Percentiles rank a stretch among this genome's conserved stretches.
phyloP scores from a whole-genome alignment of 805 yeast species.

The Saturnispora mendoncae region DNA sequence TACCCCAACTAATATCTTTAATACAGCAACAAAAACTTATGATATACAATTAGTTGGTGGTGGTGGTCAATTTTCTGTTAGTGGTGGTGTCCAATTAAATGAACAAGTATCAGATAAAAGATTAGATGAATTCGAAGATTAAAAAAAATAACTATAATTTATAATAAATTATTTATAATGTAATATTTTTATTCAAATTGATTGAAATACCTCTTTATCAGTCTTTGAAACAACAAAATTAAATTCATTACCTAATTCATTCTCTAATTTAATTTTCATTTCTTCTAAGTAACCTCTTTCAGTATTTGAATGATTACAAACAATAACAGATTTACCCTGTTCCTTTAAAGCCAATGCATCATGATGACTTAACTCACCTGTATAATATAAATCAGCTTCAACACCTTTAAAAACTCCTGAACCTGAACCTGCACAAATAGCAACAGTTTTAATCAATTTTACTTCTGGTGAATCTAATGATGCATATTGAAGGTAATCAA shows the following conservation, averaged over 20 bases:
- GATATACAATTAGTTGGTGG: slow-evolving; percentile 71
- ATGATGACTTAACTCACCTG: slow-evolving; percentile 95
- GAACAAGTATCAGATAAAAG: slow-evolving; percentile 46
- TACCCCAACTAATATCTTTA: slow-evolving; percentile 78
- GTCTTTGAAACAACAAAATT: slow-evolving; percentile 41
- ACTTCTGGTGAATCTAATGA: slow-evolving; percentile 25
- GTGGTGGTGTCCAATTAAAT: slow-evolving; percentile 64
- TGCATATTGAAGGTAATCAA: slow-evolving; percentile 59
- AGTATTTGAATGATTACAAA: slow-evolving; percentile 86
- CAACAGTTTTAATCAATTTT: slow-evolving; percentile 42
- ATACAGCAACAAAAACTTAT: slow-evolving; percentile 84
- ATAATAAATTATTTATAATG: not conserved
- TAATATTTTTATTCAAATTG: slow-evolving; percentile 6
- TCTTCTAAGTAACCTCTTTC: slow-evolving; percentile 73
- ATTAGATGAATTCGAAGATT: slow-evolving; percentile 41
- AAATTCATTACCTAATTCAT: slow-evolving; percentile 23
- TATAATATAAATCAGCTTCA: slow-evolving; percentile 59
- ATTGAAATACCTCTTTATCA: slow-evolving; percentile 57
- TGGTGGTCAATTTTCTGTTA: slow-evolving; percentile 92
- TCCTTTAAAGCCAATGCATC: slow-evolving; percentile 71
- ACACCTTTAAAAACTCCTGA: slow-evolving; percentile 61
- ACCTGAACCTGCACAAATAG: slow-evolving; percentile 96
- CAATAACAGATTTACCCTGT: slow-evolving; percentile 58
- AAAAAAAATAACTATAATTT: not conserved
- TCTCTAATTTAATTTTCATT: slow-evolving; percentile 39